A percentile compares a stretch with the other conserved stretches of the same genome.
Evolutionary conservation across 371 early-diverging fungal genomes (phyloP).

Genomic region (Circinella umbellata): DNA sequence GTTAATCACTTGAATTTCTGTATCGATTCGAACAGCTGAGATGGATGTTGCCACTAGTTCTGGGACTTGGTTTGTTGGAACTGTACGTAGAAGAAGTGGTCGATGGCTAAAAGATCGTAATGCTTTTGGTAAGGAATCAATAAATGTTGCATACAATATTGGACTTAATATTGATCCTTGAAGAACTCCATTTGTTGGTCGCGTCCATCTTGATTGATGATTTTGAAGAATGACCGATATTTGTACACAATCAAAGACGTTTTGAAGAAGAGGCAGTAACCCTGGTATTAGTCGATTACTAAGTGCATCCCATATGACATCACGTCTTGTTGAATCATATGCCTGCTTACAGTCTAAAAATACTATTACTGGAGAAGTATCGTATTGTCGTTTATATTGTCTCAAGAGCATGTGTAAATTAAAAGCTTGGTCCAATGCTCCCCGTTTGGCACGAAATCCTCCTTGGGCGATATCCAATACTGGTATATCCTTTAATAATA

Average conservation of each 20-base stretch:
- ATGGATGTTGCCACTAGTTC: background rate
- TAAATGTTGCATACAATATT: slow-evolving; percentile 28
- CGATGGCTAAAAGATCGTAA: background rate
- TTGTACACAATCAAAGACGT: slow-evolving; percentile 22
- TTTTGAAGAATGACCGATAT: slow-evolving; percentile 16
- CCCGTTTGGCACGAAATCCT: slow-evolving; percentile 21
- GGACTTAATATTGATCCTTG: slow-evolving; percentile 33
- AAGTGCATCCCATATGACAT: slow-evolving; percentile 19
- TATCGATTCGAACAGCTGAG: background rate
- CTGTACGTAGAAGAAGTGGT: background rate
- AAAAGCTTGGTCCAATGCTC: slow-evolving; percentile 30
- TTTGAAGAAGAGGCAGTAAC: slow-evolving; percentile 10
- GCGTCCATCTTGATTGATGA: slow-evolving; percentile 9
- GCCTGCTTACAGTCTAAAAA: slow-evolving; percentile 34
- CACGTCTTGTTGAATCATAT: slow-evolving; percentile 24
- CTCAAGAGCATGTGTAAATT: slow-evolving; percentile 23
- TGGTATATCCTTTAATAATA: slow-evolving; percentile 1
- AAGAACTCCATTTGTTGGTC: slow-evolving; percentile 23
- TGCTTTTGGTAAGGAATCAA: slow-evolving; percentile 23
- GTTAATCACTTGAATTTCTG: background rate
- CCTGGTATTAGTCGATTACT: background rate
- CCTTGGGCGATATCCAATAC: slow-evolving; percentile 27
- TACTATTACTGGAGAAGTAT: slow-evolving; percentile 13
- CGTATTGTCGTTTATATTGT: background rate
- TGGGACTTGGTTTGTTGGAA: slow-evolving; percentile 1